Evolutionary conservation across 768 basidiomycete genomes (phyloP).

Genomic region (Mycena rebaudengoi): DNA sequence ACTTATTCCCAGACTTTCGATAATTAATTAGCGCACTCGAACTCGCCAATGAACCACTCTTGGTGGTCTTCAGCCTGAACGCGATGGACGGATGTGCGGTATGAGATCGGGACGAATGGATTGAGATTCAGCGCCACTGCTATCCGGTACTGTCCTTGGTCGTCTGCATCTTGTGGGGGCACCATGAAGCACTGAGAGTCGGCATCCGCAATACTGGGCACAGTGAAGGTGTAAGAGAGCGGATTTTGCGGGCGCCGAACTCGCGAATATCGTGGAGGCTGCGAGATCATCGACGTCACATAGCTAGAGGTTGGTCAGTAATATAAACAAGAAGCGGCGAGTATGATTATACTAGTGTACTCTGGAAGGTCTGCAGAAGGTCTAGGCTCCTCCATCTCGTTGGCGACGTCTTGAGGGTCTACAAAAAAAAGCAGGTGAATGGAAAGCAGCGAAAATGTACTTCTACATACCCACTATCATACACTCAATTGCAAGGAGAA

Average conservation of each 20-base stretch:
- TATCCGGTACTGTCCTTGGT: conserved; percentile 44
- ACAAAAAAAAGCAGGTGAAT: too few relatives aligned
- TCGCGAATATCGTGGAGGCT: conserved; percentile 24
- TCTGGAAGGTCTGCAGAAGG: conserved; percentile 22
- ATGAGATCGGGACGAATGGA: conserved; percentile 55
- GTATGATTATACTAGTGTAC: conserved; percentile 25
- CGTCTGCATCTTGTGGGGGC: conserved; percentile 22
- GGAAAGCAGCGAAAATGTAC: neutral
- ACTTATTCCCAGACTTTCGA: too few relatives aligned
- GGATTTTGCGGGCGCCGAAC: conserved; percentile 23
- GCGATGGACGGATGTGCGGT: conserved; percentile 48
- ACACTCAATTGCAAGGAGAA: too few relatives aligned
- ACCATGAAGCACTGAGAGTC: conserved; percentile 22
- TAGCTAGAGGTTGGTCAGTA: conserved; percentile 17
- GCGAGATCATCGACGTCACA: conserved; percentile 14
- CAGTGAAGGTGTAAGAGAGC: conserved; percentile 17
- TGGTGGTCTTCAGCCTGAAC: conserved; percentile 33
- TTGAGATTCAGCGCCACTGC: conserved; percentile 52
- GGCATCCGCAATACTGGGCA: neutral
- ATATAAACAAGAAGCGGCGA: neutral
- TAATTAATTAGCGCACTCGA: conserved; percentile 37
- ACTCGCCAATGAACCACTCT: conserved; percentile 45
- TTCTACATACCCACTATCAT: neutral
- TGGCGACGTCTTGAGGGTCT: conserved; percentile 17
- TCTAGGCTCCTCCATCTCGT: neutral